phyloP scores from a whole-genome alignment of 345 rosid genomes.

The Populus nigra region DNA sequence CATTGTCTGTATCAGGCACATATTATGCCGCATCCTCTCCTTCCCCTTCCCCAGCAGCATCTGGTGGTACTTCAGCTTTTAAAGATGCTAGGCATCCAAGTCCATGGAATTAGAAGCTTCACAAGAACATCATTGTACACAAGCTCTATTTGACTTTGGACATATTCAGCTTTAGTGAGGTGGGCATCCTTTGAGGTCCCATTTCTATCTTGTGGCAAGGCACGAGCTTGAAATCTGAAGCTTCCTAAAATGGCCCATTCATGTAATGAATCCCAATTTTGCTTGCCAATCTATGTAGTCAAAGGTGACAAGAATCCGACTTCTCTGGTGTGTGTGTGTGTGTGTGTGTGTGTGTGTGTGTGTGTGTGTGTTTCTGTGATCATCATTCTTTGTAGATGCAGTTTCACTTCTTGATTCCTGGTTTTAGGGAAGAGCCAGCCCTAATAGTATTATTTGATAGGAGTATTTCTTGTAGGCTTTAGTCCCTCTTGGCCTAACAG shows the following conservation, averaged over 20 bases:
- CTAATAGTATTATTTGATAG: no score
- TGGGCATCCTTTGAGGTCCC: neutral
- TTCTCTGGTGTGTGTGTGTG: no score
- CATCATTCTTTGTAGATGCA: neutral
- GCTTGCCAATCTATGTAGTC: neutral
- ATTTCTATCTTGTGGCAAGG: neutral
- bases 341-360: no score
- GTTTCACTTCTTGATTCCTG: neutral
- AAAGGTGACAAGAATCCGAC: neutral
- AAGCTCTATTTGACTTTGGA: neutral
- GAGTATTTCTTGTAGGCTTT: no score
- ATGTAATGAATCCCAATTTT: neutral
- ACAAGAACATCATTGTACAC: neutral
- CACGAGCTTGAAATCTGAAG: neutral
- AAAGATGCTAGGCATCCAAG: constrained; percentile 72
- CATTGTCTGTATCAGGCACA: constrained; percentile 75
- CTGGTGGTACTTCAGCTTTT: constrained; percentile 84
- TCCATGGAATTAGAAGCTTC: constrained; percentile 62
- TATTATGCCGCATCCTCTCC: constrained; percentile 80
- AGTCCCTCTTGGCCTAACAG: no score
- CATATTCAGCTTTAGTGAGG: no score
- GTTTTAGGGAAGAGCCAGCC: neutral
- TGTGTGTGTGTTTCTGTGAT: no score
- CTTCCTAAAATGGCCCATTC: neutral
- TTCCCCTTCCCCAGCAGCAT: constrained; percentile 92